Conservation (phyloP, 768 basidiomycete genomes). For the Pulveroboletus sp. region DNA sequence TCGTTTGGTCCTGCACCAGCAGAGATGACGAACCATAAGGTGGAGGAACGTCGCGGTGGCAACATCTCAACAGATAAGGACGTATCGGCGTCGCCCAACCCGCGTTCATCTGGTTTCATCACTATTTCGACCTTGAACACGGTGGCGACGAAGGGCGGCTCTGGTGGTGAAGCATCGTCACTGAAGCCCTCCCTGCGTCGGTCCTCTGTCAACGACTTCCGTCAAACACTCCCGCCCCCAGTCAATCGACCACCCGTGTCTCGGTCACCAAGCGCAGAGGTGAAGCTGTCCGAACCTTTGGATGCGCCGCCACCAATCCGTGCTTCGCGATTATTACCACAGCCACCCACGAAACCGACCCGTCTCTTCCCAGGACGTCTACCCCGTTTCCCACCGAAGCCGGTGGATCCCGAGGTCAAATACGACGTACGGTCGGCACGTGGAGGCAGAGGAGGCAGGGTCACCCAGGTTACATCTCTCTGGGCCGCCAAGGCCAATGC, state of each 20-base stretch:
- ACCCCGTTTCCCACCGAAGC: constrained; percentile 33
- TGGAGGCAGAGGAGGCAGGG: constrained; percentile 73
- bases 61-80: constrained; percentile 11
- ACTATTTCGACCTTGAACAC: constrained; percentile 55
- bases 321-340: background rate
- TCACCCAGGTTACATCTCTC: constrained; percentile 68
- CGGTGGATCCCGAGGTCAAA: constrained; percentile 51
- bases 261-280: constrained; percentile 15
- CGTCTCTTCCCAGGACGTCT: constrained; percentile 26
- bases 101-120: constrained; percentile 75
- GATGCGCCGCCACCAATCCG: background rate
- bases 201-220: constrained; percentile 21
- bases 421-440: constrained; percentile 77
- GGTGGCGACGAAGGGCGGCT: background rate
- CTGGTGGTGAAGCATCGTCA: constrained; percentile 4
- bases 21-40: constrained; percentile 6
- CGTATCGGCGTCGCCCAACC: constrained; percentile 51
- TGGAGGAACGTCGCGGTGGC: constrained; percentile 5
- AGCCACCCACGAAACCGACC: background rate
- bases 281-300: constrained; percentile 6
- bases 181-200: constrained; percentile 16
- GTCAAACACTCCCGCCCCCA: constrained; percentile 5
- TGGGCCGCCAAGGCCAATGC: constrained; percentile 58
- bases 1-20: constrained; percentile 16
- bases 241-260: background rate